phyloP scores from a whole-genome alignment of 2,329 filamentous ascomycete species.

The Stagonosporopsis cucurbitacearum region DNA sequence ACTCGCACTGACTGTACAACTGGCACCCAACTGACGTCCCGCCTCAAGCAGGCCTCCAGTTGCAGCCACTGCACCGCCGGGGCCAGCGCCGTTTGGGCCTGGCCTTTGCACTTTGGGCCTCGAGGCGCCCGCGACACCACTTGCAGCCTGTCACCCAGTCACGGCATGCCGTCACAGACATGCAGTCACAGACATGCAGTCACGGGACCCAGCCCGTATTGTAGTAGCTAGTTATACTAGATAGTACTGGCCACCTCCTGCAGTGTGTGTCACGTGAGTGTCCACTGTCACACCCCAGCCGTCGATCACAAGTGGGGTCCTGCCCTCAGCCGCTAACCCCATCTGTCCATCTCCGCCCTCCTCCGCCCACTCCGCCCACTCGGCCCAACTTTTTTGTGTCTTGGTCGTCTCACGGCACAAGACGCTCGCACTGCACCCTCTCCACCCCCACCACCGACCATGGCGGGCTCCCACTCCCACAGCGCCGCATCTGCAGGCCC shows the following conservation, averaged over 20 bases:
- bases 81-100: conserved; percentile 1
- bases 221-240: too few species aligned
- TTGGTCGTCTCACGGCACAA: not conserved
- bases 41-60: not conserved
- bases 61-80: conserved; percentile 6
- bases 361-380: not conserved
- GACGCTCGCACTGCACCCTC: not conserved
- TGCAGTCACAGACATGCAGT: too few species aligned
- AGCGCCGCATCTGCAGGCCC: conserved; percentile 52
- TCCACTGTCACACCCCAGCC: not conserved
- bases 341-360: conserved; percentile 26
- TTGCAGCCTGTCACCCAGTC: not conserved
- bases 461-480: conserved; percentile 61
- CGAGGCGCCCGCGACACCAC: conserved; percentile 10
- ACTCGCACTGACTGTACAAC: too few species aligned
- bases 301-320: not conserved
- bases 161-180: not conserved
- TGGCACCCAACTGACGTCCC: too few species aligned
- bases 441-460: conserved; percentile 29
- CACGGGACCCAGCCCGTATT: not conserved
- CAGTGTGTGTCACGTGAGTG: too few species aligned
- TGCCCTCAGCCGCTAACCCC: conserved; percentile 30
- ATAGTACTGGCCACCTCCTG: too few species aligned
- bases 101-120: too few species aligned
- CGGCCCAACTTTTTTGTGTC: conserved; percentile 13